phyloP scores from a whole-genome alignment of 108 stramenopile species.

The Stephanodiscus triporus region DNA sequence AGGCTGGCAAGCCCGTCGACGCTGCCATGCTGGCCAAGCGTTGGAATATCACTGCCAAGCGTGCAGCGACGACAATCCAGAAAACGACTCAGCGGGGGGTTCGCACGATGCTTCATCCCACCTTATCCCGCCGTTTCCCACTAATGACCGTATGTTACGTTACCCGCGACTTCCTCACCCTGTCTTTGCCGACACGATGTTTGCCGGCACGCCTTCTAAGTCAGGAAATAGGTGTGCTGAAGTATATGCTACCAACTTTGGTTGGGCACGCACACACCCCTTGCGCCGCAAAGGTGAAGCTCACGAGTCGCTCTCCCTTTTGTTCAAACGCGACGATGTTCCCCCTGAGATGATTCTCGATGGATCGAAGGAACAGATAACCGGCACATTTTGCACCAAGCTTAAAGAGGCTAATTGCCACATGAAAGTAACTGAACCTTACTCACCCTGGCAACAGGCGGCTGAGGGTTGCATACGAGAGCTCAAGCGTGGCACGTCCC shows the following conservation, averaged over 20 bases:
- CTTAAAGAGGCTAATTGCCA: no score
- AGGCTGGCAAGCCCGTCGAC: background rate
- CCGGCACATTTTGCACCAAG: no score
- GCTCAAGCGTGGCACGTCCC: no score
- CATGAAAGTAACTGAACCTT: no score
- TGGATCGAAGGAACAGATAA: no score
- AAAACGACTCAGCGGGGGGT: slow-evolving; percentile 43
- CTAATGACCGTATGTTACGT: slow-evolving; percentile 12
- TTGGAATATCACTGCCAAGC: slow-evolving; percentile 28
- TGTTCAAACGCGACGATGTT: slow-evolving; percentile 31
- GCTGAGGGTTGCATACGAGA: slow-evolving; percentile 38
- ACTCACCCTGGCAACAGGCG: no score
- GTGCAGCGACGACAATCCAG: slow-evolving; percentile 28
- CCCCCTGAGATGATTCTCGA: slow-evolving; percentile 36
- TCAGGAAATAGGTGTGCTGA: slow-evolving; percentile 33
- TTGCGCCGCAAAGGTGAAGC: slow-evolving; percentile 40
- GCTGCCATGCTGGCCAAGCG: slow-evolving; percentile 2
- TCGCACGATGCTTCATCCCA: slow-evolving; percentile 20
- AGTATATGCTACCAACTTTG: slow-evolving; percentile 26
- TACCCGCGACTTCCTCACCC: slow-evolving; percentile 19
- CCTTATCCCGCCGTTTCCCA: slow-evolving; percentile 16
- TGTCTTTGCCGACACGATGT: slow-evolving; percentile 40
- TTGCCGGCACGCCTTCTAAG: background rate
- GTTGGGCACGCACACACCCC: slow-evolving; percentile 31
- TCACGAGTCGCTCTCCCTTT: slow-evolving; percentile 22